Evolutionary conservation across 2,329 filamentous ascomycete genomes (phyloP).

Genomic region (Furcasterigmium sp.): DNA sequence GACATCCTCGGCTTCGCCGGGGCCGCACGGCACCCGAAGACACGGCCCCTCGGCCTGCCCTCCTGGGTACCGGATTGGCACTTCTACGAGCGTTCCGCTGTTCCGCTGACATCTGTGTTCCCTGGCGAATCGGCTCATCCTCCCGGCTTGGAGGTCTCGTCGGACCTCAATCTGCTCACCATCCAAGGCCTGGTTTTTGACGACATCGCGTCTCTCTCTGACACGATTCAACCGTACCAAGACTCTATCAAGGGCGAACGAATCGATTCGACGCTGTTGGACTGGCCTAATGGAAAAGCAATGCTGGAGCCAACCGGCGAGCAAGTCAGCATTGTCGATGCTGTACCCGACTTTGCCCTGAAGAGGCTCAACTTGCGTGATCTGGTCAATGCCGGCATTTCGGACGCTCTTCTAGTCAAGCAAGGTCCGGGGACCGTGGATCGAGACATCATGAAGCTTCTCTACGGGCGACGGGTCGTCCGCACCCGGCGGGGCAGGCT

Average conservation of each 20-base stretch:
- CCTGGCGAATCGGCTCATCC: neutral
- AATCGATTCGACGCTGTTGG: neutral
- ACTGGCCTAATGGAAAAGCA: neutral
- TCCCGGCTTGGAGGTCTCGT: neutral
- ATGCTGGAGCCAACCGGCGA: neutral
- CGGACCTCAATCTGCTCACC: neutral
- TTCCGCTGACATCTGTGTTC: neutral
- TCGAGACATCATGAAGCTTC: neutral
- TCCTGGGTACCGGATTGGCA: constrained; percentile 15
- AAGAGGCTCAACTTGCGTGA: neutral
- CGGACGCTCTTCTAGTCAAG: no score
- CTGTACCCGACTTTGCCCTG: neutral
- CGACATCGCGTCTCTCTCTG: neutral
- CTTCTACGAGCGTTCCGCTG: constrained; percentile 6
- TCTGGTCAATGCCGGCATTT: no score
- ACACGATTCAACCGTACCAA: neutral
- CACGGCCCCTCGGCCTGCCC: neutral
- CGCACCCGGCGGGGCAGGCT: neutral
- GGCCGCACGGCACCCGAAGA: neutral
- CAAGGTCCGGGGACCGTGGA: neutral
- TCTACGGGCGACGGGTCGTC: neutral
- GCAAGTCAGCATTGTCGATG: neutral
- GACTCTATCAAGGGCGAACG: neutral
- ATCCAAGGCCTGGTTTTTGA: neutral
- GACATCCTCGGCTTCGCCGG: neutral